Evolutionary conservation across 371 early-diverging fungal genomes (phyloP), one percentile per base, ranked within the genome.

Genomic region (Mucor ambiguus): DNA sequence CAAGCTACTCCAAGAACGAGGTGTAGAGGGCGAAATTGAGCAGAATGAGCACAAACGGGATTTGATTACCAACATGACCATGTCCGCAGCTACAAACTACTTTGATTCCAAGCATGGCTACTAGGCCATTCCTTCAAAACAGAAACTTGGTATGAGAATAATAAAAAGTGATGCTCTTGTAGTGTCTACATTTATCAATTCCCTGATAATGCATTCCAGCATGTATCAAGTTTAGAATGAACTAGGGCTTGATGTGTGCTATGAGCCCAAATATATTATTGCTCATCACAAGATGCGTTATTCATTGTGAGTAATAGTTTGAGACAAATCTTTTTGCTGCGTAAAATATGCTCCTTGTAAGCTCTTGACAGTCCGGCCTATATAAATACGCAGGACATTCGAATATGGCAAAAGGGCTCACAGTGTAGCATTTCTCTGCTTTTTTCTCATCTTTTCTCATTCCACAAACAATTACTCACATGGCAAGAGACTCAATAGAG

Each of bases 21-120:
- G 74, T 8, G 10, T 46, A 11, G 63, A 64, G 9, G 72, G 68
- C 11, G 74, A 72, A 18, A 68, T 67, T 26, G 61, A 70, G 20
- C 68, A 71, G 7, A 70, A 72, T 32, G 59, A 66, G 8, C 68
- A 67, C 9, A 76, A 72, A 63, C 56, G 44, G 22, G 65, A 70
- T 10, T 58, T 77, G 37, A 54, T 80, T n/a, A 68, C 68, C 14
- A 63, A 66, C 26, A 80, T 80, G 80, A 72, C 80, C 12, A 67
- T 68, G 37, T 58, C 67, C 6, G 80, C 80, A 48, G 79, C 79
- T 28, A 67, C 69, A 28, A 79, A 79, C 52, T 70, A 64, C 12
- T 74, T 76, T 60, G 77, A 76, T 58, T 67, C 72, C 28, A 72
- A 72, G 43, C 74, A 79, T 58, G 79, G 76, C 16, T 48, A 63